Conservation (phyloP, 805 yeast genomes). For the Ogataea trehaloabstinens region DNA sequence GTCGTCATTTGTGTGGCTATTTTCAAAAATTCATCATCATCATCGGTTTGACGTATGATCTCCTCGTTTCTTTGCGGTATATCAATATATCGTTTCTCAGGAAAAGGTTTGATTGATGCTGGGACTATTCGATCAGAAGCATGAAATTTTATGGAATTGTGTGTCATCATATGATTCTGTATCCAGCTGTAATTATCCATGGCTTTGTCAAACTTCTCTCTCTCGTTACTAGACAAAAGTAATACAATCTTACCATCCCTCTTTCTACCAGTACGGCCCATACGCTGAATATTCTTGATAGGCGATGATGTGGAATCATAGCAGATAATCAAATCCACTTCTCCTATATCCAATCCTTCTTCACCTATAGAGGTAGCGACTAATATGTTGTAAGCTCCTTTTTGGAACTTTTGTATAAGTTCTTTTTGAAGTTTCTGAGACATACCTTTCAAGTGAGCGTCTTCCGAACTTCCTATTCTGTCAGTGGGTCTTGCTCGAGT, state of each 20-base stretch:
- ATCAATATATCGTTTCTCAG: slow-evolving; percentile 55
- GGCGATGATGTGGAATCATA: slow-evolving; percentile 94
- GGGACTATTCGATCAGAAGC: slow-evolving; percentile 73
- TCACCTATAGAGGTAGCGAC: slow-evolving; percentile 98
- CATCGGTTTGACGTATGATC: slow-evolving; percentile 41
- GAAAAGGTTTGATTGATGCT: slow-evolving; percentile 46
- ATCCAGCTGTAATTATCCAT: slow-evolving; percentile 79
- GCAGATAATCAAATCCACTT: slow-evolving; percentile 90
- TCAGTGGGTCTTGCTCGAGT: slow-evolving; percentile 33
- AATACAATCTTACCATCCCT: slow-evolving; percentile 81
- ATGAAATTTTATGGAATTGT: slow-evolving; percentile 41
- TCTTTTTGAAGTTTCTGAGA: slow-evolving; percentile 84
- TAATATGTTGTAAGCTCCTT: slow-evolving; percentile 70
- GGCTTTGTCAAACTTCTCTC: slow-evolving; percentile 75
- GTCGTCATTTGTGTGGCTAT: slow-evolving; percentile 66
- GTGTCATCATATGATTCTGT: slow-evolving; percentile 62
- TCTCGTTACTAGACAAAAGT: slow-evolving; percentile 75
- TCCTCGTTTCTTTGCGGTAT: slow-evolving; percentile 70
- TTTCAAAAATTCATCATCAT: slow-evolving; percentile 58
- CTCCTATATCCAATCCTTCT: slow-evolving; percentile 98
- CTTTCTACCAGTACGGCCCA: slow-evolving; percentile 98
- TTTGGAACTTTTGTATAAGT: slow-evolving; percentile 68
- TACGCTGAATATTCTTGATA: slow-evolving; percentile 87
- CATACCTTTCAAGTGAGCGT: slow-evolving; percentile 83
- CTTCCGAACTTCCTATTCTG: slow-evolving; percentile 64